Conservation (phyloP, 768 basidiomycete species). For the Auricularia sp. region DNA sequence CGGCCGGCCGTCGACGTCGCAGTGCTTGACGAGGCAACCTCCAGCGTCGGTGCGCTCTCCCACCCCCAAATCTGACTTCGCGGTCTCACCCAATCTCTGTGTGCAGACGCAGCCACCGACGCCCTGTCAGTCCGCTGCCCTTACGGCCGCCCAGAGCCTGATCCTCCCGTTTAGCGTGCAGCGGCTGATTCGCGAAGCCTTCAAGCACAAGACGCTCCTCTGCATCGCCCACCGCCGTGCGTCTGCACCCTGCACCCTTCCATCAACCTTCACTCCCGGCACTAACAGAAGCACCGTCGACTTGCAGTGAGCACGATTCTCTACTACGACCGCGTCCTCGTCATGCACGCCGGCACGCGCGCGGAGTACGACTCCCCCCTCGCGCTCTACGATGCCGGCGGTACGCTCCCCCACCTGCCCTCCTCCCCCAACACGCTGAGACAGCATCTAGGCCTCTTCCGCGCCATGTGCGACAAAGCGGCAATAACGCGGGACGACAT, state of each 20-base stretch:
- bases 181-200: not conserved
- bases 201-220: constrained; percentile 1
- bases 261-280: not conserved
- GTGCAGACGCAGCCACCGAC: not conserved
- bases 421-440: constrained; percentile 16
- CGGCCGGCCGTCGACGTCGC: not conserved
- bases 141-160: not conserved
- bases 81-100: constrained; percentile 29
- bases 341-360: constrained; percentile 59
- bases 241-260: constrained; percentile 3
- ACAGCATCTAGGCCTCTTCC: constrained; percentile 37
- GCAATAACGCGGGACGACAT: constrained; percentile 49
- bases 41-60: constrained; percentile 36
- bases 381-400: constrained; percentile 46
- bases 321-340: constrained; percentile 62
- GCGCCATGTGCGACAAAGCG: constrained; percentile 59
- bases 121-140: not conserved
- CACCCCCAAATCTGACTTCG: not conserved
- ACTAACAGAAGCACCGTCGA: constrained; percentile 8
- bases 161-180: constrained; percentile 18
- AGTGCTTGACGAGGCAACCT: constrained; percentile 47
- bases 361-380: constrained; percentile 70
- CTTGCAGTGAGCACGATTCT: constrained; percentile 33
- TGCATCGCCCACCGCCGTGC: constrained; percentile 12
- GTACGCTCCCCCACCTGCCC: not conserved